A percentile compares a stretch with the other conserved stretches of the same genome.
Conservation (phyloP, 164 flowering plant genomes). For the Amborella trichopoda region DNA sequence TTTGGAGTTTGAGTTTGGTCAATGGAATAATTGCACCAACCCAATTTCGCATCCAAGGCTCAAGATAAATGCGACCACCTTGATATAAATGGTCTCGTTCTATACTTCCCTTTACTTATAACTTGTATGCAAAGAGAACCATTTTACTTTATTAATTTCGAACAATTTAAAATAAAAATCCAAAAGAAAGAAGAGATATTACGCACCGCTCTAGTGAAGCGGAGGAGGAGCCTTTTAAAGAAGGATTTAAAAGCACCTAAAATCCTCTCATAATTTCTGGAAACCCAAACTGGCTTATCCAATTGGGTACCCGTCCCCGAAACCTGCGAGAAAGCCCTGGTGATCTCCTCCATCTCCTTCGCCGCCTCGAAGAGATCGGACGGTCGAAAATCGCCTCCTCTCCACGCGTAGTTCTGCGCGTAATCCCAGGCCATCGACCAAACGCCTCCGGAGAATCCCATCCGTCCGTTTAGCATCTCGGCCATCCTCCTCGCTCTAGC, state of each 20-base stretch:
- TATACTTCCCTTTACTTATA: background rate
- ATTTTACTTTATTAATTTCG: background rate
- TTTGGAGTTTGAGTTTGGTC: background rate
- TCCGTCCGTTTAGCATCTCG: constrained; percentile 5
- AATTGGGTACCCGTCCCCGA: constrained; percentile 3
- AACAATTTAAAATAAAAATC: background rate
- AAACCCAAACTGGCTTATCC: constrained; percentile 5
- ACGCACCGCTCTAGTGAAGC: constrained; percentile 6
- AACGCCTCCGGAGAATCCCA: background rate
- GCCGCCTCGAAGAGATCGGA: constrained; percentile 6
- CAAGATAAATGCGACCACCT: background rate
- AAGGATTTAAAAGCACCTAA: constrained; percentile 1
- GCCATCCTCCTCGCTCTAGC: constrained; percentile 9
- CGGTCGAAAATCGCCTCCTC: background rate
- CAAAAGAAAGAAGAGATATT: background rate
- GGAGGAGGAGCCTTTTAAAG: constrained; percentile 1
- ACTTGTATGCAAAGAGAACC: background rate
- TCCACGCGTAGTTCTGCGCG: constrained; percentile 8
- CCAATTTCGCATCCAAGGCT: no score
- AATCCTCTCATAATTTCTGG: constrained; percentile 5
- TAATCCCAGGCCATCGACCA: constrained; percentile 11
- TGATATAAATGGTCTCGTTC: background rate
- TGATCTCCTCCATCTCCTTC: constrained; percentile 7
- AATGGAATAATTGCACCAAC: background rate
- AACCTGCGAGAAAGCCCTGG: constrained; percentile 3